A percentile compares a stretch with the other conserved stretches of the same genome.
phyloP scores from a whole-genome alignment of 441 rosid genomes.

The Eruca vesicaria region DNA sequence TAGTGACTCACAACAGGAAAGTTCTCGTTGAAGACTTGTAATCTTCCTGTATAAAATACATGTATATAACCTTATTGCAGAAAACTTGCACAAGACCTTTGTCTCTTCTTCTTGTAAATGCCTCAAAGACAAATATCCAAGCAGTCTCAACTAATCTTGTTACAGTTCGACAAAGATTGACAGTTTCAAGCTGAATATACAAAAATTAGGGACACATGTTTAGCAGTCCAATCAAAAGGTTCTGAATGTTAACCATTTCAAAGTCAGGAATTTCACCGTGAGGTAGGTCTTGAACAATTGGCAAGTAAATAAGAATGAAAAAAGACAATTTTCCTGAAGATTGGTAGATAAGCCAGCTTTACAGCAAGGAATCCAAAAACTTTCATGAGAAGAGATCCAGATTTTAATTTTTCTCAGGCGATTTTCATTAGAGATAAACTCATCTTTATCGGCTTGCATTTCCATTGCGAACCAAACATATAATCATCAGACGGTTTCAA shows the following conservation, averaged over 20 bases:
- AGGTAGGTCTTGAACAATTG: conserved; percentile 93
- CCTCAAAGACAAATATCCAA: conserved; percentile 92
- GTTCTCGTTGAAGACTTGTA: conserved; percentile 97
- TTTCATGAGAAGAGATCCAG: conserved; percentile 93
- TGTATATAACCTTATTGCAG: conserved; percentile 98
- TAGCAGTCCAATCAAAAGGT: too few species aligned
- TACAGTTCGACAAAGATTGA: conserved; percentile 96
- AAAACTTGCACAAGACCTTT: conserved; percentile 63
- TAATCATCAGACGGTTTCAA: too few species aligned
- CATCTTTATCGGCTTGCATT: conserved; percentile 69
- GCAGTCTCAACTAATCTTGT: conserved; percentile 97
- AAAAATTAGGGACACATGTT: conserved; percentile 1
- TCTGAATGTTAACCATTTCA: too few species aligned
- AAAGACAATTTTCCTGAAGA: neutral
- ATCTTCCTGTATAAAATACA: conserved; percentile 98
- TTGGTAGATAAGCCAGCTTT: conserved; percentile 35
- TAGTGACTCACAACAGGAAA: conserved; percentile 62
- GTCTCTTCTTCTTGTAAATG: conserved; percentile 89
- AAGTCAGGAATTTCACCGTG: conserved; percentile 53
- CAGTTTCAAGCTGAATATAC: conserved; percentile 87
- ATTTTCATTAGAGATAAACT: conserved; percentile 62
- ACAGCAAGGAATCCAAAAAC: conserved; percentile 95
- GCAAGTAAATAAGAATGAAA: conserved; percentile 47
- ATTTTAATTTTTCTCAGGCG: conserved; percentile 91
- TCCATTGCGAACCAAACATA: too few species aligned